These are phyloP conservation scores for Salix purpurea DNA, from an alignment of 345 rosid species.

Conservation along the genomic window DNA sequence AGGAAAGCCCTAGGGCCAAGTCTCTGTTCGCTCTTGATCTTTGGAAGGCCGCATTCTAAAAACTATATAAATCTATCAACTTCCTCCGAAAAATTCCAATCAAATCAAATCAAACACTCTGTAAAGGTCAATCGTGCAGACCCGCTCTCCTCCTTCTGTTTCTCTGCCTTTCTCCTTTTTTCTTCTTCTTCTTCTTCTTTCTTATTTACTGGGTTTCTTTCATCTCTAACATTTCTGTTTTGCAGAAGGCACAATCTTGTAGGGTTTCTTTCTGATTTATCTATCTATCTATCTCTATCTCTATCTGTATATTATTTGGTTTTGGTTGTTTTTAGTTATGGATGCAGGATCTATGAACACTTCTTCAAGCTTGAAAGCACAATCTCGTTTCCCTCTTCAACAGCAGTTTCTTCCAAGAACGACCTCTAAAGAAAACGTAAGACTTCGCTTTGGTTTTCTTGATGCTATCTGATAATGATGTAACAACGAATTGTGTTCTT, in stretches of 20 bases:
- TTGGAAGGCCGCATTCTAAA: not conserved
- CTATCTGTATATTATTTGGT: not conserved
- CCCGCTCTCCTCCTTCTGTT: not conserved
- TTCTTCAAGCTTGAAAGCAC: not conserved
- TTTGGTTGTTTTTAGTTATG: not conserved
- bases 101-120: not conserved
- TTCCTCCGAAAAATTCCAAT: not conserved
- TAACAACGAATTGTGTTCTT: not conserved
- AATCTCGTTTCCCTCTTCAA: not conserved
- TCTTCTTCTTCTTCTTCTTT: not conserved
- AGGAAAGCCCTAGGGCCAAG: not conserved
- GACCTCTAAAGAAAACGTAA: not conserved
- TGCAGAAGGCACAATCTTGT: not conserved
- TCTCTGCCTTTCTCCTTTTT: not conserved
- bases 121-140: not conserved
- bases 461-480: not conserved
- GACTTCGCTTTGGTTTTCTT: not conserved
- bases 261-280: not conserved
- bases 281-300: not conserved
- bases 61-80: not conserved
- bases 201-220: not conserved
- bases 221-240: not conserved
- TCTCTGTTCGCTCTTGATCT: not conserved
- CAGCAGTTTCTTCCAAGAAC: not conserved
- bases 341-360: not conserved